Conservation (phyloP, 2,329 filamentous ascomycete species). For the Botrytis pseudocinerea region DNA sequence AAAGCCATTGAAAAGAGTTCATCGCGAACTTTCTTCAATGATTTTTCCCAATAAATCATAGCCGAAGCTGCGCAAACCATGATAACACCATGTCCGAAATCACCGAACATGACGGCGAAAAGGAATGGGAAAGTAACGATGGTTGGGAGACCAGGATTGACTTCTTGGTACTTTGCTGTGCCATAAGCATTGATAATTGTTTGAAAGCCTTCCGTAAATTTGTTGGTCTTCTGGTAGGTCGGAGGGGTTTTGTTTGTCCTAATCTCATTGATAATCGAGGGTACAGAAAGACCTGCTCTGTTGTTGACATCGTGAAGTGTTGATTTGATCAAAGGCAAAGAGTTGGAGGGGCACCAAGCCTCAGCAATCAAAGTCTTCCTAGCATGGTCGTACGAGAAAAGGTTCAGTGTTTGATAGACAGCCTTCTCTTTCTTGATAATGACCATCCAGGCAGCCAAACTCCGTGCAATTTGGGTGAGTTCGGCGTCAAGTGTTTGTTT, state of each 20-base stretch:
- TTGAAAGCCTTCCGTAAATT: conserved; percentile 96
- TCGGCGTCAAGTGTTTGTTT: conserved; percentile 92
- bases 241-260: conserved; percentile 95
- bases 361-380: conserved; percentile 96
- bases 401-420: conserved; percentile 91
- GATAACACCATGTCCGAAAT: conserved; percentile 89
- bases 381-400: conserved; percentile 94
- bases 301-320: conserved; percentile 97
- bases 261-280: conserved; percentile 98
- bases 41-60: conserved; percentile 97
- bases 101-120: conserved; percentile 99
- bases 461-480: conserved; percentile 88
- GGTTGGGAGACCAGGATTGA: conserved; percentile 93
- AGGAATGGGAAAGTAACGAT: conserved; percentile 99
- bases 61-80: conserved; percentile 81
- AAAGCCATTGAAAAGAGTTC: conserved; percentile 98
- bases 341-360: conserved; percentile 94
- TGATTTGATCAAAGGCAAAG: conserved; percentile 83
- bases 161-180: conserved; percentile 94
- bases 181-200: conserved; percentile 99
- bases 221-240: conserved; percentile 97
- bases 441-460: conserved; percentile 94
- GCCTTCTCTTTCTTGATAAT: conserved; percentile 98
- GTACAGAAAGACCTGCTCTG: conserved; percentile 90
- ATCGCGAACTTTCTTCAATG: conserved; percentile 86